phyloP scores from a whole-genome alignment of 2,329 filamentous ascomycete genomes.

The Trichoderma sp. region DNA sequence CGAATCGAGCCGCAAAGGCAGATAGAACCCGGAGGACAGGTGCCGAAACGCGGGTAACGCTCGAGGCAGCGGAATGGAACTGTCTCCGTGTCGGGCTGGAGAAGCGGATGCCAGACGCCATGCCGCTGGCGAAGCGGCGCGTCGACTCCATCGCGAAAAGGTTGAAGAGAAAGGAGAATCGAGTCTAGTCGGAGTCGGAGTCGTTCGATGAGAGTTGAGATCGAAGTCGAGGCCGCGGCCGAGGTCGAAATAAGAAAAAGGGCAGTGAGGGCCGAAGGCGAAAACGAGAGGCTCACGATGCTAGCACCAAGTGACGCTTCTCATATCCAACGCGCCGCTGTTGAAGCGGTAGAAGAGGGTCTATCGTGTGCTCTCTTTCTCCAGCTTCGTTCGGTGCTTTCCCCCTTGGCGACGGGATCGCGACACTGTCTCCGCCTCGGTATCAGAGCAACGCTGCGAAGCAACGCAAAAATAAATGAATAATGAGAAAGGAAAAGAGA shows the following conservation, averaged over 20 bases:
- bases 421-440: neutral
- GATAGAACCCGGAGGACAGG: slow-evolving; percentile 19
- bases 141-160: slow-evolving; percentile 4
- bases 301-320: slow-evolving; percentile 17
- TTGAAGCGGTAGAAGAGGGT: slow-evolving; percentile 20
- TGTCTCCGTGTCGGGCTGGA: slow-evolving; percentile 2
- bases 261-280: neutral
- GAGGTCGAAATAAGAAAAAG: neutral
- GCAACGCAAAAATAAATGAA: neutral
- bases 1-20: slow-evolving; percentile 28
- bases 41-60: neutral
- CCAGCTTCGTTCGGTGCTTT: neutral
- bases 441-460: neutral
- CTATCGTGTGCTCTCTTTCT: neutral
- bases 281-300: neutral
- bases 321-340: slow-evolving; percentile 24
- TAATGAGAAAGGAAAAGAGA: neutral
- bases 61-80: neutral
- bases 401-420: neutral
- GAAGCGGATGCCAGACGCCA: slow-evolving; percentile 14
- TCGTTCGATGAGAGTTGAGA: slow-evolving; percentile 1
- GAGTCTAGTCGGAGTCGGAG: neutral
- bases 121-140: slow-evolving; percentile 19
- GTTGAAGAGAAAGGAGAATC: neutral
- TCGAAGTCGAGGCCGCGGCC: neutral